Evolutionary conservation across 805 yeast genomes (phyloP), one percentile per base, ranked within the genome.

Genomic region (Monosporozyma unispora): DNA sequence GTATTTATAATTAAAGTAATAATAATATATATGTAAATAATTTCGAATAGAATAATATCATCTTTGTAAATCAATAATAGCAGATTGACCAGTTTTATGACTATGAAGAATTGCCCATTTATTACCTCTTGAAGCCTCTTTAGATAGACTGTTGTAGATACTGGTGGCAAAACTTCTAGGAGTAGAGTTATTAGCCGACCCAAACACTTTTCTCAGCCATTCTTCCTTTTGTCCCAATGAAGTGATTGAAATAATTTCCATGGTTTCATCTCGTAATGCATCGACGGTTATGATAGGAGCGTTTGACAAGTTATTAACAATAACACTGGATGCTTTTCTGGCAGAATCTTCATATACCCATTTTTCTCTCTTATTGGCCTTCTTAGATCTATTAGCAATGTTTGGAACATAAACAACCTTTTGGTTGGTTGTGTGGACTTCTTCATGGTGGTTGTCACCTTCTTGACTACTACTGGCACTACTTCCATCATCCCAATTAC

Each of bases 271-370:
- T 52, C 83, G 75, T 11, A 81, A 67, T 3, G 79, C 80, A 61
- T 91, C 98, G 31, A 91, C 79, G 0, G 84, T 78, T 44, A 89
- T 73, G 0, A 91, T 77, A 0, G 97, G 91, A 0, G 93, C 82
- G 21, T 70, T 67, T 0, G 82, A 72, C 38, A 91, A 63, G 10
- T 71, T 74, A 46, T 75, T 73, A 39, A 88, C 61, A 44, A 83
- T 70, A 3, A 69, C 61, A 1, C 75, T 74, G 0, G 86, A 74
- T 0, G 85, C 84, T 48, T 76, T 74, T 53, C 77, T 78, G 0
- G 95, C 79, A 48, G 78, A 81, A 53, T 86, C 88, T 52, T 87
- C 96, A 40, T 80, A 65, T 16, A 80, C 80, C 87, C 84, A 86
- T 57, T 77, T 81, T 53, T 87, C 95, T 60, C 79, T 80, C 60